Evolutionary conservation across 1,139 yeast species (phyloP), one percentile per base, ranked within the genome.

Genomic region (Pneumocystis sp.): DNA sequence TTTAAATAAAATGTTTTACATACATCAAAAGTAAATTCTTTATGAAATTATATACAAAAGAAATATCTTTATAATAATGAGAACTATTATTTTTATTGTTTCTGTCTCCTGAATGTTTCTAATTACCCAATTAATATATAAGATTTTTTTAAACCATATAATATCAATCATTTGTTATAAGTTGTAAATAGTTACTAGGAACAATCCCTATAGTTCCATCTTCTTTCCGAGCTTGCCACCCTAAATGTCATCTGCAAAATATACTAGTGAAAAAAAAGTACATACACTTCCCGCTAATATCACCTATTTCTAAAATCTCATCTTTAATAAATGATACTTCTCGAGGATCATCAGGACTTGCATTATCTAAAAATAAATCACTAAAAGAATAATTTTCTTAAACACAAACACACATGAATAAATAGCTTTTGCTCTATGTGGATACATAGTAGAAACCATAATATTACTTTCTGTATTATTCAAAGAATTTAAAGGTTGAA

Each of bases 211-310:
- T 88, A 75, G 90, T 95, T 63, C 98, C 98, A 71, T 84, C 86
- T 25, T 86, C 81, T 73, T 91, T 83, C 73, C 88, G 84, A 45
- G 96, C 97, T 76, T 90, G 96, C 97, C 97, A 93, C 98, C 98
- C 57, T 50, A 25, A 25, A 50, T 10, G 10, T 25, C 12, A 50
- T 50, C n/a, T 25, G 8, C 10, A 25, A 50, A 50, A 50, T 25
- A 15, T 12, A 25, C 17, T 8, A 50, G 19, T 17, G 25, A 50
- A 25, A 25, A 8, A 12, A 25, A 50, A 50, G 21, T 15, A 50
- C 57, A 50, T 50, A 50, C 57, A 93, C 77, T 95, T 86, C 64
- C 97, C 97, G 70, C 89, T 89, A 67, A 89, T 88, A 73, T 93
- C 97, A 71, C 89, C 90, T 62, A 93, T 96, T 72, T 87, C 91